Base-by-base conservation (phyloP, 169 alveolate species). In the Plasmodium sp. region DNA sequence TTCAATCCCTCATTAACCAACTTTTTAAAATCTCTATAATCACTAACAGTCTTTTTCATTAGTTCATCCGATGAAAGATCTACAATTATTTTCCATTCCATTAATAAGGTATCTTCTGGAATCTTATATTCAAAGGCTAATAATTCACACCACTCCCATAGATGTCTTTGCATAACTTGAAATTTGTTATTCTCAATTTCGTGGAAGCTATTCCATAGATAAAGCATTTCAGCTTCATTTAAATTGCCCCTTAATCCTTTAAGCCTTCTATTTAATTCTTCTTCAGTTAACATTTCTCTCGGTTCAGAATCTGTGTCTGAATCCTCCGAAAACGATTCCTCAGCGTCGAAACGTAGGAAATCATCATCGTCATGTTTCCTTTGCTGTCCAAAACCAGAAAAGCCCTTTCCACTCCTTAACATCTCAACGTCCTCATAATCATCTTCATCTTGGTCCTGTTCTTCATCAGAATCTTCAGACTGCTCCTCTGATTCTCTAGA, bases 141-240 rank as follows among this genome's bases (percentile, higher is more conserved):
- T 56, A 83, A 9, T 51, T 83, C 92, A 36, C 92, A 83, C 77
- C 51, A 83, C 6, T 83, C 10, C 92, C 92, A 83, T 83, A 83
- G 45, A 2, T 56, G 39, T 34, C 27, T 83, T 58, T 27, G 54
- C 92, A 83, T 83, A 58, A 6, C 48, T 14, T 58, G 56, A 43
- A 54, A 58, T 83, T 83, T 83, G 7, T 58, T 83, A 58, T 56
- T 83, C 36, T 83, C 81, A 83, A 54, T 83, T 31, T 51, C 27
- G n/a, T 31, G 6, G 22, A 83, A 22, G 43, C 72, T 56, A 43
- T 83, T 83, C 92, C 81, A 83, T 83, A 83, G 10, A 27, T 41
- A n/a, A 43, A 72, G n/a, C 10, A 62, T 16, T 51, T 83, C 72
- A 14, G 22, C 34, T 3, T 5, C 18, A 45, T 45, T 74, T 16